Conservation (phyloP, 306 rosid species). For the Argentina anserina region DNA sequence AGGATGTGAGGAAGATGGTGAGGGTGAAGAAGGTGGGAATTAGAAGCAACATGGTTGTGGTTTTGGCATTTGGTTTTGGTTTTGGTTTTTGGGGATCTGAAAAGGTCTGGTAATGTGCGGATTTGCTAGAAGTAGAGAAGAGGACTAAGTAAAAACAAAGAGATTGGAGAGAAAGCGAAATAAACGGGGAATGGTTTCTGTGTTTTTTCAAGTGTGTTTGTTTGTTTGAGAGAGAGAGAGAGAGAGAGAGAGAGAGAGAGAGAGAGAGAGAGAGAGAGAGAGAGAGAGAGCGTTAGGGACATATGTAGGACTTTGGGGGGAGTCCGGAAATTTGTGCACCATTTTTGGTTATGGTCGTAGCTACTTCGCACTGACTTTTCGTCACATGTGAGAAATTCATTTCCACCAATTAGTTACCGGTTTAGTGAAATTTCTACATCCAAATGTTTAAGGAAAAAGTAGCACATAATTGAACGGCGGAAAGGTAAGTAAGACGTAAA, state of each 20-base stretch:
- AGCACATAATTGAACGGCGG: neutral
- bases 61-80: neutral
- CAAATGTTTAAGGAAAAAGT: no score
- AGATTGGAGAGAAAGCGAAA: constrained; percentile 15
- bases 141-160: constrained; percentile 16
- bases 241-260: no score
- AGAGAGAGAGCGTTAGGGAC: constrained; percentile 15
- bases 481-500: neutral
- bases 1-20: neutral
- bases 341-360: neutral
- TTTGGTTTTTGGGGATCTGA: constrained; percentile 15
- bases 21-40: constrained; percentile 2
- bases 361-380: constrained; percentile 2
- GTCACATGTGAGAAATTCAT: neutral
- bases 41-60: constrained; percentile 5
- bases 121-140: constrained; percentile 12
- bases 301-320: neutral
- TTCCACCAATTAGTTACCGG: neutral
- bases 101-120: constrained; percentile 19
- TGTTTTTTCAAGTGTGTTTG: neutral
- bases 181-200: neutral
- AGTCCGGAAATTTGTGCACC: neutral
- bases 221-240: no score
- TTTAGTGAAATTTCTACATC: neutral
- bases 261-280: no score